Conservation (phyloP, 495 filamentous ascomycete species). For the Usnea hakonensis region DNA sequence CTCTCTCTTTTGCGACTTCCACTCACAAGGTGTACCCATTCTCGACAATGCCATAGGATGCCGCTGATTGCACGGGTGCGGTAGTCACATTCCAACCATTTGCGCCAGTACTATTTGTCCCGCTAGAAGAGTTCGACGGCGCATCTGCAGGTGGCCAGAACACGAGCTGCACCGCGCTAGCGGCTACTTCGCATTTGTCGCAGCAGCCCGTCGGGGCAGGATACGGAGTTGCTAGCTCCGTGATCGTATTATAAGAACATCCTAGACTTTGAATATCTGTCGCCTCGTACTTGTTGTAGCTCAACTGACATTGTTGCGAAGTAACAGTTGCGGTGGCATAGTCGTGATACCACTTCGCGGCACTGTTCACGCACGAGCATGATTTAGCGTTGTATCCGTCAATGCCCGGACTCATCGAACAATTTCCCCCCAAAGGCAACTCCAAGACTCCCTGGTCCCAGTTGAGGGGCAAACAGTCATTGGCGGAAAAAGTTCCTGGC, state of each 20-base stretch:
- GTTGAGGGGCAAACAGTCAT: conserved; percentile 9
- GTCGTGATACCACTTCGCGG: conserved; percentile 10
- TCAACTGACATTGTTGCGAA: conserved; percentile 12
- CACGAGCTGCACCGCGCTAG: conserved; percentile 12
- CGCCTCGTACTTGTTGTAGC: background rate
- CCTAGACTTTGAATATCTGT: background rate
- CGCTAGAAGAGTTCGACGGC: background rate
- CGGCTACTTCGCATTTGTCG: conserved; percentile 12
- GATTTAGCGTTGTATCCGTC: conserved; percentile 17
- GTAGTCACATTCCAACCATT: conserved; percentile 2
- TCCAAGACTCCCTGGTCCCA: conserved; percentile 8
- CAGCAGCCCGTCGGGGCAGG: conserved; percentile 14
- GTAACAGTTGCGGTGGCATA: conserved; percentile 13
- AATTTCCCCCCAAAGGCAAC: conserved; percentile 8
- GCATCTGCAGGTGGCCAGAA: conserved; percentile 10
- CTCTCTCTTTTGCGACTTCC: background rate
- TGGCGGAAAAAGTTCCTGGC: conserved; percentile 7
- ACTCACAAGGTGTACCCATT: conserved; percentile 13
- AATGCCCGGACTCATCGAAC: conserved; percentile 13
- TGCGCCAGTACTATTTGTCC: background rate
- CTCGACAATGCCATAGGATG: conserved; percentile 7
- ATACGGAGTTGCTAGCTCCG: conserved; percentile 9
- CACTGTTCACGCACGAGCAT: conserved; percentile 13
- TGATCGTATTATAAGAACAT: conserved; percentile 10
- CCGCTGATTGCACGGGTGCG: background rate